Conservation (phyloP, 2,329 filamentous ascomycete species). For the Microdochium trichocladiopsis region DNA sequence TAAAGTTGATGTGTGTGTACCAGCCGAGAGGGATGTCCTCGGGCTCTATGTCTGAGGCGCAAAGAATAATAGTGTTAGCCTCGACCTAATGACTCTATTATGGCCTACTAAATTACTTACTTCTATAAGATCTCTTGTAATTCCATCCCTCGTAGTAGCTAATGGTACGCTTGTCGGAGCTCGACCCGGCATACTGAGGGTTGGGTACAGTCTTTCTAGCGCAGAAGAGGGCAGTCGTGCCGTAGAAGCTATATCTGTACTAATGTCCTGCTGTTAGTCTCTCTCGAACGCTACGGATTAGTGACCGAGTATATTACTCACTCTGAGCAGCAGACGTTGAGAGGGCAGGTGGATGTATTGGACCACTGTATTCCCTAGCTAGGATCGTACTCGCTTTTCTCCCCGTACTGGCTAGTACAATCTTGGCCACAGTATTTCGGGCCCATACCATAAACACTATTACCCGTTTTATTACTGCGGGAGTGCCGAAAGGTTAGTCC, state of each 20-base stretch:
- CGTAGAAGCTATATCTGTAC: constrained; percentile 24
- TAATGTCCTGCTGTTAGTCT: no score
- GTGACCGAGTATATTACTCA: not conserved
- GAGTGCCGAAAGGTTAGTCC: no score
- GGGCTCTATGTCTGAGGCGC: no score
- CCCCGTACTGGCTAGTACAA: constrained; percentile 15
- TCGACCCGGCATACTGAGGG: constrained; percentile 2
- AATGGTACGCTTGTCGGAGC: constrained; percentile 2
- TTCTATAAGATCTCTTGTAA: not conserved
- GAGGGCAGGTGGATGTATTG: constrained; percentile 17
- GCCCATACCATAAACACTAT: constrained; percentile 10
- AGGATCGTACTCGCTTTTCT: constrained; percentile 20
- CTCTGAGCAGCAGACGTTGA: constrained; percentile 27
- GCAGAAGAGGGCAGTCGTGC: constrained; percentile 17
- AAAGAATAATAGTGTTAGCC: no score
- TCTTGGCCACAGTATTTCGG: constrained; percentile 16
- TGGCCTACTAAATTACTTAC: no score
- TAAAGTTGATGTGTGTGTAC: no score
- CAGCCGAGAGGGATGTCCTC: no score
- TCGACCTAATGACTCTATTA: no score
- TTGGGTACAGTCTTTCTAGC: not conserved
- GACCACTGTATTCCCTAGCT: constrained; percentile 19
- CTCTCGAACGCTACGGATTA: no score
- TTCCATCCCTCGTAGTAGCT: not conserved
- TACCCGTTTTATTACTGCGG: constrained; percentile 3